These are phyloP conservation scores for Cyberlindnera lachancei DNA, from an alignment of 805 yeast genomes.

Conservation along the genomic window DNA sequence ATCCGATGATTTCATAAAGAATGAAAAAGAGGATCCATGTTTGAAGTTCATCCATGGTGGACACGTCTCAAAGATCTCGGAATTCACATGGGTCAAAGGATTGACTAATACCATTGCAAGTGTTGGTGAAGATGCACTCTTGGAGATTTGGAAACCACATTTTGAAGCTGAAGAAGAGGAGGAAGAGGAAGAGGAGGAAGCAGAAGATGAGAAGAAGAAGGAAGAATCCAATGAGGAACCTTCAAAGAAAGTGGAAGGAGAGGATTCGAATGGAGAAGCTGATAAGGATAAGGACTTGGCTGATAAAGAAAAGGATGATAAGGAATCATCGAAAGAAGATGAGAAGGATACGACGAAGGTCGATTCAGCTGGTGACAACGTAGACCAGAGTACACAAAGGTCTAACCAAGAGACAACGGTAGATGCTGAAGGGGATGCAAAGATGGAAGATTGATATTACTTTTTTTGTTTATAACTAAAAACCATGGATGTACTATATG, in stretches of 20 bases:
- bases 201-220: slow-evolving; percentile 8
- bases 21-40: slow-evolving; percentile 66
- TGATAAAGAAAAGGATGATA: background rate
- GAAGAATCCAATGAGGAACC: slow-evolving; percentile 7
- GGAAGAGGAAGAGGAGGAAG: slow-evolving; percentile 27
- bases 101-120: slow-evolving; percentile 53
- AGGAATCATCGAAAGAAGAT: slow-evolving; percentile 1
- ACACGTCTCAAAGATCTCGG: slow-evolving; percentile 64
- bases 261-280: background rate
- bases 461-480: background rate
- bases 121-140: slow-evolving; percentile 67
- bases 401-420: background rate
- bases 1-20: slow-evolving; percentile 44
- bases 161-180: slow-evolving; percentile 32
- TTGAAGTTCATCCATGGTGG: slow-evolving; percentile 81
- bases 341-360: background rate
- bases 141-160: slow-evolving; percentile 62
- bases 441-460: background rate
- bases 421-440: slow-evolving; percentile 2
- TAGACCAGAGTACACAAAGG: background rate
- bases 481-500: background rate
- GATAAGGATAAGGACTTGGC: slow-evolving; percentile 1
- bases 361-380: no score
- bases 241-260: background rate
- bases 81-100: slow-evolving; percentile 58